A percentile compares a stretch with the other conserved stretches of the same genome.
These are phyloP conservation scores for Fusarium sp. DNA, from an alignment of 2,329 filamentous ascomycete species.

Conservation along the genomic window DNA sequence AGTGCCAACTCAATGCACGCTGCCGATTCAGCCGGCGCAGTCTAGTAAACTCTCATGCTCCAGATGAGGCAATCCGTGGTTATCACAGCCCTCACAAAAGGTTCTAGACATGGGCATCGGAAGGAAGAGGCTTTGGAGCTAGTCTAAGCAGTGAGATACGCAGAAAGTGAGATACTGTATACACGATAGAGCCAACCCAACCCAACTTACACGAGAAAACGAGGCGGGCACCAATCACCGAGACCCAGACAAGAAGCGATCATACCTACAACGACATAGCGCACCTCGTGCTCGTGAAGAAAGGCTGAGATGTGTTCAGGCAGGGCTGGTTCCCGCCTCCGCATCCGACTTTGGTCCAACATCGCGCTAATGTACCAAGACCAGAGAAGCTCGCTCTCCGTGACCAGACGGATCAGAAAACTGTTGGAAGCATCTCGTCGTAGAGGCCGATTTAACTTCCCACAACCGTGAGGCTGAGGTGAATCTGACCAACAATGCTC, in stretches of 20 bases:
- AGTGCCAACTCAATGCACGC: conserved; percentile 6
- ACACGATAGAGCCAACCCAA: neutral
- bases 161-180: neutral
- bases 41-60: conserved; percentile 10
- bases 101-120: neutral
- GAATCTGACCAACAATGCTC: neutral
- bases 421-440: neutral
- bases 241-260: neutral
- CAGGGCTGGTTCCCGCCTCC: conserved; percentile 7
- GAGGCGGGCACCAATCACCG: conserved; percentile 40
- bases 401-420: neutral
- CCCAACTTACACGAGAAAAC: neutral
- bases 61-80: conserved; percentile 13
- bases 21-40: conserved; percentile 8
- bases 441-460: neutral
- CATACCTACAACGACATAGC: conserved; percentile 10
- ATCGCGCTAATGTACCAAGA: neutral
- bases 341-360: neutral
- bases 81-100: neutral
- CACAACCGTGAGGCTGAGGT: conserved; percentile 1
- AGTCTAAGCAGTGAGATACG: neutral
- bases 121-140: conserved; percentile 10
- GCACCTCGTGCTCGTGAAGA: conserved; percentile 4
- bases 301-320: conserved; percentile 14
- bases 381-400: neutral